Base-by-base conservation (phyloP, 2,329 filamentous ascomycete genomes). In the Aspergillus awamori region DNA sequence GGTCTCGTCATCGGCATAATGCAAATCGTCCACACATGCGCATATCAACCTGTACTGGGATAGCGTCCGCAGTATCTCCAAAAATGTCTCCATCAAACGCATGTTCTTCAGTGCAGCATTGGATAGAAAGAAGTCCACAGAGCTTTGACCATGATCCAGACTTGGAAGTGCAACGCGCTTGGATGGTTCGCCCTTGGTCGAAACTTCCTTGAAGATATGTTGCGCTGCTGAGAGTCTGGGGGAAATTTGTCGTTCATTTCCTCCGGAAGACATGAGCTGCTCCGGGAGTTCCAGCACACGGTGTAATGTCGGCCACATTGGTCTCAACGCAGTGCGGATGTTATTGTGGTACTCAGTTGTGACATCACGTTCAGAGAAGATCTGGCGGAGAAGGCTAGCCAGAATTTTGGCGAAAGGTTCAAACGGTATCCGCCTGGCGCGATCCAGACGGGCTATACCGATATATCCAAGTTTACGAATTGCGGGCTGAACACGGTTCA, bases 1-100 rank as follows among this genome's bases (percentile, higher is more conserved):
- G 13, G 90, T 95, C 74, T 97, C 94, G 26, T 90, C 86, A 72
- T 97, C 94, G 6, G 93, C 92, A 74, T 92, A 95, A 69, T 97
- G 93, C 33, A 97, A 79, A 75, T 97, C 94, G 70, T 97, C 94
- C 28, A 97, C 79, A 68, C 89, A 93, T 68, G 97, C 88, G 70
- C 92, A 96, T 57, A 97, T 93, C 69, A 97, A 88, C 69, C 93
- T 95, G 73, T 93, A 88, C 20, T 88, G 83, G 0, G 92, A 90
- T 58, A 98, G 88, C 45, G 96, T 86, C 56, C 91, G 86, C 54
- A 97, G 77, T 8, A 97, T 89, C 67, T 97, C 93, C 49, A 97
- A 80, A 68, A 96, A 94, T 1, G 91, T 93, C 71, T 93, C 94
- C 83, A 94, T 91, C 59, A 97, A 84, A 11, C 92, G 87, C 65